Conservation (phyloP, 2,329 filamentous ascomycete genomes). For the Aquanectria penicillioides region DNA sequence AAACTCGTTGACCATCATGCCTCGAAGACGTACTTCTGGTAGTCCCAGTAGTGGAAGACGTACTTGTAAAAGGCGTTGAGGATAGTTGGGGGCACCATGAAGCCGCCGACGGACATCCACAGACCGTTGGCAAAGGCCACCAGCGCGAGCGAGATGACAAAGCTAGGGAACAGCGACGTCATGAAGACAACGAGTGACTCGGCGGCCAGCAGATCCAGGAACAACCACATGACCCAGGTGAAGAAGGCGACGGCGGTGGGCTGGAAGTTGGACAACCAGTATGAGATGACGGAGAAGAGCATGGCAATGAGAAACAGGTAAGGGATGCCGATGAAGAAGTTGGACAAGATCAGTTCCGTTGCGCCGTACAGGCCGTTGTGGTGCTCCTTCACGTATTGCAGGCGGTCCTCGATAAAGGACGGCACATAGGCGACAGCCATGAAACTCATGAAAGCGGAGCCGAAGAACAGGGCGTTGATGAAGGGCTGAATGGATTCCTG, state of each 20-base stretch:
- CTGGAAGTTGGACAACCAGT: conserved; percentile 83
- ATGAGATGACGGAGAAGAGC: conserved; percentile 78
- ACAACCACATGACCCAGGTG: conserved; percentile 84
- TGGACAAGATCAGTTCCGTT: conserved; percentile 76
- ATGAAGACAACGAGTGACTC: conserved; percentile 85
- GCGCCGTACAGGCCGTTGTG: conserved; percentile 85
- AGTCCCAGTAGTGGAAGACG: conserved; percentile 89
- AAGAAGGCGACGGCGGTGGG: conserved; percentile 74
- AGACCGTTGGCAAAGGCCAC: conserved; percentile 88
- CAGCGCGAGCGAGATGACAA: conserved; percentile 81
- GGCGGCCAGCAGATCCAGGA: conserved; percentile 83
- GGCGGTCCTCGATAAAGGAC: conserved; percentile 72
- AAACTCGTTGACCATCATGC: conserved; percentile 95
- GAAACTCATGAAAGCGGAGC: conserved; percentile 80
- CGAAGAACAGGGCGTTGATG: conserved; percentile 84
- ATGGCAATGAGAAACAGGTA: conserved; percentile 83
- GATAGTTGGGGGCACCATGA: conserved; percentile 77
- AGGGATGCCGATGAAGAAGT: conserved; percentile 84
- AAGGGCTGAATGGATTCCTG: conserved; percentile 83
- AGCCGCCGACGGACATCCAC: conserved; percentile 89
- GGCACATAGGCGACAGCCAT: conserved; percentile 89
- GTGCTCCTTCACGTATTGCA: conserved; percentile 67
- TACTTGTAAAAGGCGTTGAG: conserved; percentile 89
- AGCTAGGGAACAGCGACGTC: conserved; percentile 77
- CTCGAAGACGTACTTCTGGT: conserved; percentile 87